Conservation (phyloP, 768 basidiomycete genomes). For the Tylopilus felleus region DNA sequence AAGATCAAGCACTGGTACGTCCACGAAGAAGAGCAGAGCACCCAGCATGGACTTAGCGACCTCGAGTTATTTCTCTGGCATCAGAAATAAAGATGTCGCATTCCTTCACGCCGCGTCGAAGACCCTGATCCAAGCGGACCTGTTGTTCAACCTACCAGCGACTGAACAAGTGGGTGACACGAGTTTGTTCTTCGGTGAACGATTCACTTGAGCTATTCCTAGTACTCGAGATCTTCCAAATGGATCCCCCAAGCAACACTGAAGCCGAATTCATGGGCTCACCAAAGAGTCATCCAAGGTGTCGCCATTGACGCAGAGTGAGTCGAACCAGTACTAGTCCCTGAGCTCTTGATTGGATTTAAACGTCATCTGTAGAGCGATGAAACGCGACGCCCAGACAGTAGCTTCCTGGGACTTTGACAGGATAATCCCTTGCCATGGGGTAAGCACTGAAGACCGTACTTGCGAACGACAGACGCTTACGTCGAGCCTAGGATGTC, state of each 20-base stretch:
- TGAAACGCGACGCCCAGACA: constrained; percentile 60
- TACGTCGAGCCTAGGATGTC: constrained; percentile 41
- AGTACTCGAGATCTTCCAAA: constrained; percentile 39
- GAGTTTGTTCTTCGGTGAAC: neutral
- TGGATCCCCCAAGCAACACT: constrained; percentile 29
- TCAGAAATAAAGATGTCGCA: constrained; percentile 77
- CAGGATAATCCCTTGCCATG: constrained; percentile 72
- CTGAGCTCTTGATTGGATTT: neutral
- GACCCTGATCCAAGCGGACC: constrained; percentile 75
- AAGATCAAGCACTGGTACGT: constrained; percentile 52
- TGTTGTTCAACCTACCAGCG: constrained; percentile 78
- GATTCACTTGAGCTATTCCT: neutral
- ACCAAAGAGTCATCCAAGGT: constrained; percentile 21
- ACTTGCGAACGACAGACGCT: constrained; percentile 4
- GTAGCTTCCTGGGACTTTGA: constrained; percentile 75
- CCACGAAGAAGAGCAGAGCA: neutral
- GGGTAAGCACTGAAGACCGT: constrained; percentile 31
- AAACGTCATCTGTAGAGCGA: constrained; percentile 34
- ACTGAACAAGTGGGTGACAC: constrained; percentile 60
- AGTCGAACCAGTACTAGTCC: neutral
- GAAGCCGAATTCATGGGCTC: constrained; percentile 32
- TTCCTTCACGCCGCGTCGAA: constrained; percentile 73
- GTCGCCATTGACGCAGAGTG: constrained; percentile 29
- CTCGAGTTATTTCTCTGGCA: constrained; percentile 64
- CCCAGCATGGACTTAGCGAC: neutral